Conservation (phyloP, 1,139 yeast species). For the Saccharomyces pastorianus region DNA sequence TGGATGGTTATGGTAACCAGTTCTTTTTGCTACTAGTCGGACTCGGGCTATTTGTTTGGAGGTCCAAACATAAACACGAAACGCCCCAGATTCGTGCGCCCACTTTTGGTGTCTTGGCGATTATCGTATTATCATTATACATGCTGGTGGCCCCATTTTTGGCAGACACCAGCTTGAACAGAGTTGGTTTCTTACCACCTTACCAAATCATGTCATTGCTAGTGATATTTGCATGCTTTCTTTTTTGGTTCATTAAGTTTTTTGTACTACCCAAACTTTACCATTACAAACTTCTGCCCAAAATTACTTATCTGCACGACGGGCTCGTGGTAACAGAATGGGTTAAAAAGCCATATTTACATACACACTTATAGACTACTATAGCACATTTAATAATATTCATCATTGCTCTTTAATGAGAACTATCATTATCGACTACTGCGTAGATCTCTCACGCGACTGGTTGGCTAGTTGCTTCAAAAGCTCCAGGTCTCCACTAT, state of each 20-base stretch:
- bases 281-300: conserved; percentile 38
- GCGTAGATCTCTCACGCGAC: not conserved
- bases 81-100: conserved; percentile 46
- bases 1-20: conserved; percentile 53
- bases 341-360: conserved; percentile 31
- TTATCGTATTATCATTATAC: conserved; percentile 37
- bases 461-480: conserved; percentile 62
- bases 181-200: conserved; percentile 44
- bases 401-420: conserved; percentile 1
- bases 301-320: conserved; percentile 39
- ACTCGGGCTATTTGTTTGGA: conserved; percentile 44
- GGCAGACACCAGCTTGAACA: conserved; percentile 36
- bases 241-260: conserved; percentile 46
- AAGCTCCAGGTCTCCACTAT: conserved; percentile 78
- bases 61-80: conserved; percentile 40
- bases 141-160: conserved; percentile 43
- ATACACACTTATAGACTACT: not conserved
- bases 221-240: conserved; percentile 32
- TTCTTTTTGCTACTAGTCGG: conserved; percentile 43
- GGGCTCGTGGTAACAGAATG: conserved; percentile 50
- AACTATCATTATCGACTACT: not conserved
- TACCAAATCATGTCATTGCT: conserved; percentile 40
- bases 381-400: not conserved
- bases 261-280: conserved; percentile 38
- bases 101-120: conserved; percentile 38